These are phyloP conservation scores for Patellifolia procumbens DNA, from an alignment of 179 eudicot genomes.

Conservation along the genomic window DNA sequence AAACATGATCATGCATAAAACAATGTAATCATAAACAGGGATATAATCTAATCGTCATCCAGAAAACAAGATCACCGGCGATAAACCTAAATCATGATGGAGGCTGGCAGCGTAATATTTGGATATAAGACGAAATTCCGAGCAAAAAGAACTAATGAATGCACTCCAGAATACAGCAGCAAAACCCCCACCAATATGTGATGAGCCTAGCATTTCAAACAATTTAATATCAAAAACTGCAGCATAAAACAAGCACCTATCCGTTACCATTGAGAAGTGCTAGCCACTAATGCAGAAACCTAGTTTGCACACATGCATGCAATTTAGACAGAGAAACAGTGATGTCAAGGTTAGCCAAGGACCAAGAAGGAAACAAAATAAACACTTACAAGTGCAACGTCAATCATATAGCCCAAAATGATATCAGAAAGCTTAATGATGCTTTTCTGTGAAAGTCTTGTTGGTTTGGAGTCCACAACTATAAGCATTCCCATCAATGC, in stretches of 20 bases:
- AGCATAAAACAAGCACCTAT: background rate
- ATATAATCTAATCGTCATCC: background rate
- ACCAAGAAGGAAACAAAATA: background rate
- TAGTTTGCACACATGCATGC: conserved; percentile 4
- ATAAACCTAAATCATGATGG: background rate
- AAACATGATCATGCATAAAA: background rate
- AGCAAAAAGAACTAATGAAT: background rate
- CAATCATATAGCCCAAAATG: conserved; percentile 63
- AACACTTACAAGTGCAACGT: conserved; percentile 63
- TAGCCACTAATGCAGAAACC: background rate
- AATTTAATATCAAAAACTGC: background rate
- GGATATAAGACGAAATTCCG: background rate
- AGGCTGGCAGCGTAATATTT: background rate
- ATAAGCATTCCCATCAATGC: conserved; percentile 72
- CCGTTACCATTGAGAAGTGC: background rate
- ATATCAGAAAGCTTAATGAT: conserved; percentile 46
- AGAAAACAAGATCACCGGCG: background rate
- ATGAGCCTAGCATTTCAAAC: background rate
- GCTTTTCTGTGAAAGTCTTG: conserved; percentile 63
- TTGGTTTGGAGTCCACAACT: conserved; percentile 53
- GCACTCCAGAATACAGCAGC: background rate
- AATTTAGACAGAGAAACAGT: background rate
- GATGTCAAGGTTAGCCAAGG: background rate
- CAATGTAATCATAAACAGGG: background rate
- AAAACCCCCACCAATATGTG: background rate